These are phyloP conservation scores for Lipomyces yamanashiensis DNA, from an alignment of 805 yeast genomes.

Conservation along the genomic window DNA sequence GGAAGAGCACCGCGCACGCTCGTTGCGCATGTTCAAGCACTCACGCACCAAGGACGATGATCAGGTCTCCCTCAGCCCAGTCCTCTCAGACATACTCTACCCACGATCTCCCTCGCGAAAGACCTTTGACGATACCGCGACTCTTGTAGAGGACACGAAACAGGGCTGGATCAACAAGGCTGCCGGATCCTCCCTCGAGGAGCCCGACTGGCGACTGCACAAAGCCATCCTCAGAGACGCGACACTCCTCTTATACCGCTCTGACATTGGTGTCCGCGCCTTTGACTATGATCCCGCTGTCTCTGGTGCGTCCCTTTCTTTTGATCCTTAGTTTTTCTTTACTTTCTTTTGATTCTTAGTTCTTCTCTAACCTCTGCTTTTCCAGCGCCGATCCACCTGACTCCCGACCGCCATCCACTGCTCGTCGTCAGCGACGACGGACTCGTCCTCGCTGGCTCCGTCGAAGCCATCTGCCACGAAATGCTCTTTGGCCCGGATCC, in stretches of 20 bases:
- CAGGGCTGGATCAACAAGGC: slow-evolving; percentile 64
- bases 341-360: not conserved
- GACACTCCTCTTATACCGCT: slow-evolving; percentile 62
- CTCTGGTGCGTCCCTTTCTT: not conserved
- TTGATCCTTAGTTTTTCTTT: no score
- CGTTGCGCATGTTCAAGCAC: slow-evolving; percentile 29
- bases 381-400: slow-evolving; percentile 12
- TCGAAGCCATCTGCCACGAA: slow-evolving; percentile 79
- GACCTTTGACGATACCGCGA: slow-evolving; percentile 8
- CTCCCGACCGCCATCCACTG: slow-evolving; percentile 62
- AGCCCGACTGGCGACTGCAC: slow-evolving; percentile 51
- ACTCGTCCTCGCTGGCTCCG: slow-evolving; percentile 57
- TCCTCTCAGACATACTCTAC: slow-evolving; percentile 11
- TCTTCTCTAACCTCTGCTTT: not conserved
- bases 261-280: slow-evolving; percentile 53
- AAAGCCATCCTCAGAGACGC: slow-evolving; percentile 76
- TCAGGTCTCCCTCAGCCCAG: slow-evolving; percentile 9
- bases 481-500: slow-evolving; percentile 60
- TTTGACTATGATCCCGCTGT: slow-evolving; percentile 40
- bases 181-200: slow-evolving; percentile 3
- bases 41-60: slow-evolving; percentile 15
- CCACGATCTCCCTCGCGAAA: slow-evolving; percentile 12
- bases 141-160: slow-evolving; percentile 41
- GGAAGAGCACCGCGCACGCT: slow-evolving; percentile 10
- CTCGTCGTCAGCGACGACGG: slow-evolving; percentile 56